These are phyloP conservation scores for Helenozyma baotianmanensis DNA, from an alignment of 805 yeast species.

Conservation along the genomic window DNA sequence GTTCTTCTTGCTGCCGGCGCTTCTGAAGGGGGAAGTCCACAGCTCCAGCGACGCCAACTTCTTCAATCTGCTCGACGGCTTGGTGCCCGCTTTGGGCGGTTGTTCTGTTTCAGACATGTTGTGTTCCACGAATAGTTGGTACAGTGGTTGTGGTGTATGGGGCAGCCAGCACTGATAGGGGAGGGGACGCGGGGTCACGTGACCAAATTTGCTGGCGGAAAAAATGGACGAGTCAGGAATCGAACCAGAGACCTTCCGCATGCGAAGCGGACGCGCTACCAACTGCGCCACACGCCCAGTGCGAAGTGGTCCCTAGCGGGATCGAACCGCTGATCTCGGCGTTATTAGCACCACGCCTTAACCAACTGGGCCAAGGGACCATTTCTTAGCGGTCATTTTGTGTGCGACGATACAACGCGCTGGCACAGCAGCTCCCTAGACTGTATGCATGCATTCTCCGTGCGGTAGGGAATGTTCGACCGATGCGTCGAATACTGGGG, in stretches of 20 bases:
- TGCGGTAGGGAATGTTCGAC: too few relatives aligned
- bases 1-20: conserved; percentile 22
- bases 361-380: conserved; percentile 55
- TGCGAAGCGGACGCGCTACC: conserved; percentile 81
- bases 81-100: conserved; percentile 6
- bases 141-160: too few relatives aligned
- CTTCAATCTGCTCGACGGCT: conserved; percentile 15
- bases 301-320: conserved; percentile 83
- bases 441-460: too few relatives aligned
- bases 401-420: too few relatives aligned
- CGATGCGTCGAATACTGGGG: too few relatives aligned
- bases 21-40: conserved; percentile 43
- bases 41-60: conserved; percentile 22
- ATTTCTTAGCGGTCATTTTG: too few relatives aligned
- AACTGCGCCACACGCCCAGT: conserved; percentile 77
- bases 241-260: conserved; percentile 77
- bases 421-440: too few relatives aligned
- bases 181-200: too few relatives aligned
- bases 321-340: conserved; percentile 80
- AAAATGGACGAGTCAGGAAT: conserved; percentile 67
- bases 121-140: too few relatives aligned
- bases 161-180: too few relatives aligned
- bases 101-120: neutral
- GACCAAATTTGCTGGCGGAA: too few relatives aligned
- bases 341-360: conserved; percentile 52